Base-by-base conservation (phyloP, 345 rosid genomes). In the Orychophragmus violaceus region DNA sequence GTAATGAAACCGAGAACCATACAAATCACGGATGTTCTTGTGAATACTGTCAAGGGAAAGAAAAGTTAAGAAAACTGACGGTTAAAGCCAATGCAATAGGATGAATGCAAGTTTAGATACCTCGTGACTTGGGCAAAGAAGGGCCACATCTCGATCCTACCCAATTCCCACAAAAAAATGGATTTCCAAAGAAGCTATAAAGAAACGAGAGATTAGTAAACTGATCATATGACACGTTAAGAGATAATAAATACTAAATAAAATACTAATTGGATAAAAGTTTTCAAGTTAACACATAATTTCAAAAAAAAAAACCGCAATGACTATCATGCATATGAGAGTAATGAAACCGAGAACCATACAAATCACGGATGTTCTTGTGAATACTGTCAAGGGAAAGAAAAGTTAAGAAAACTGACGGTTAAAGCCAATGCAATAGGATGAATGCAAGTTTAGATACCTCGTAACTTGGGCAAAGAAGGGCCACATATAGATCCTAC, bases 81-180 rank as follows among this genome's bases (percentile, higher is more conserved):
- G 36, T 16, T 2, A 25, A 41, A 70, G 33, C 62, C 13, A 11
- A 16, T 37, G 60, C 14, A 13, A 71, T 2, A 45, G 21, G 42
- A 49, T 30, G 32, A 23, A 23, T 22, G 36, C 0, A 0, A 14
- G 9, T 27, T 35, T 24, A 42, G 13, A 53, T 74, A 90, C 99
- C 95, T 85, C 33, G 76, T 17, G 88, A 55, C 59, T 82, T 90
- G 1, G 79, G 75, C 8, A 60, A 53, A 39, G 78, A 70, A 18
- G 85, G 86, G 30, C 82, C 86, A 62, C 97, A 91, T 18, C 86
- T 77, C 1, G 95, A 87, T 39, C 96, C 97, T 49, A 79, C 58
- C 97, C 99, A 91, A 64, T 87, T 70, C 18, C 97, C 97, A 12
- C 95, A 89, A 5, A 95, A 79, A 28, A 81, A 78, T 1, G 89